phyloP scores from a whole-genome alignment of 371 early-diverging fungal genomes.

The Mortierella sp. region DNA sequence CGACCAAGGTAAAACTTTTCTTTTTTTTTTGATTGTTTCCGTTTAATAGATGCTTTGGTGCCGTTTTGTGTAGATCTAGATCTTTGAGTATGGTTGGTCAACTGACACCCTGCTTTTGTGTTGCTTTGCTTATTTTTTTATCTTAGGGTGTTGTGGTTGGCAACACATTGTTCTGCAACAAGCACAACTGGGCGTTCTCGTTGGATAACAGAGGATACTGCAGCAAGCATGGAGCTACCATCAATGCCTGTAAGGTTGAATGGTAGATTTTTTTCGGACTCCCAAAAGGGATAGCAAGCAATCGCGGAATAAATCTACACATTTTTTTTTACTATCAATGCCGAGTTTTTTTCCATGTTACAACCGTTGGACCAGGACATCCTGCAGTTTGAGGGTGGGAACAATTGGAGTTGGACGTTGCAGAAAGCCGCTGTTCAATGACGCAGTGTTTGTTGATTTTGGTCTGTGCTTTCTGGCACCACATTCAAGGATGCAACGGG shows the following conservation, averaged over 20 bases:
- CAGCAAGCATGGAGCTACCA: slow-evolving; percentile 62
- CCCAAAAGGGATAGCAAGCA: background rate
- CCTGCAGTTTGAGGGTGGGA: background rate
- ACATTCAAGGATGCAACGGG: background rate
- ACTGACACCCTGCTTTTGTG: too few species aligned
- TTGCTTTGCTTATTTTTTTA: background rate
- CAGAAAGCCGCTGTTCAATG: background rate
- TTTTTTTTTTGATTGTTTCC: background rate
- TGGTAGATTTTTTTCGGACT: slow-evolving; percentile 62
- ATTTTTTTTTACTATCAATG: background rate
- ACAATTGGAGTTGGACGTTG: background rate
- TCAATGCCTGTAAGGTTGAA: slow-evolving; percentile 76
- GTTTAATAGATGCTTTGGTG: background rate
- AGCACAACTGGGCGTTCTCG: slow-evolving; percentile 77
- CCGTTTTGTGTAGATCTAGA: background rate
- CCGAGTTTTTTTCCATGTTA: background rate
- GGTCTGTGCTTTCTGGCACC: background rate
- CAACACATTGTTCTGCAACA: slow-evolving; percentile 70
- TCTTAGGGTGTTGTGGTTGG: slow-evolving; percentile 74
- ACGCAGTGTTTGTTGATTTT: background rate
- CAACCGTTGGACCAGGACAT: background rate
- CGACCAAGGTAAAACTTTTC: slow-evolving; percentile 58
- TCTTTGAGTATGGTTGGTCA: background rate
- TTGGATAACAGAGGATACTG: slow-evolving; percentile 64
- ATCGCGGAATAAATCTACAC: background rate